phyloP scores from a whole-genome alignment of 192 early-diverging fungal species.

The Mycoemilia scoparia region DNA sequence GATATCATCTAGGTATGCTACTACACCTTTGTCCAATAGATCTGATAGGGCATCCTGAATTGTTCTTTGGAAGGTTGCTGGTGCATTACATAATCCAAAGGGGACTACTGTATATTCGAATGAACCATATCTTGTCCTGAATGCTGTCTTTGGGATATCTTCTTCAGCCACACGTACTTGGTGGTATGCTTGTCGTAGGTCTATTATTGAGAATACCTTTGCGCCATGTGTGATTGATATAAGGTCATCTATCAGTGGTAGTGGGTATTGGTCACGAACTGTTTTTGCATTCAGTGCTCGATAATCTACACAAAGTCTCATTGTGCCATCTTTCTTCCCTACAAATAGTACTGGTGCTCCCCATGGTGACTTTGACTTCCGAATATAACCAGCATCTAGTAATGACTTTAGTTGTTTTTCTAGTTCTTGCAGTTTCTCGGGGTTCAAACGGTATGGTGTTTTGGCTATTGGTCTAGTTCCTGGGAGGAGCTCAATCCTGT shows the following conservation, averaged over 20 bases:
- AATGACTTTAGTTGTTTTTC: constrained; percentile 9
- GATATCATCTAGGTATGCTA: constrained; percentile 25
- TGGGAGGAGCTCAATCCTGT: constrained; percentile 1
- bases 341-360: constrained; percentile 21
- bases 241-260: constrained; percentile 29
- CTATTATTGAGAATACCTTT: constrained; percentile 21
- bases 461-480: constrained; percentile 1
- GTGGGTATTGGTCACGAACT: constrained; percentile 23
- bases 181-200: constrained; percentile 24
- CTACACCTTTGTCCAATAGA: constrained; percentile 11
- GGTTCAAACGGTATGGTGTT: constrained; percentile 8
- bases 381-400: constrained; percentile 11
- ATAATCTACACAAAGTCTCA: constrained; percentile 28
- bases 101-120: constrained; percentile 41
- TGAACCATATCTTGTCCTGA: constrained; percentile 12
- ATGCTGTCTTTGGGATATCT: constrained; percentile 26
- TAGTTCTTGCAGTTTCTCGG: constrained; percentile 9
- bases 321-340: constrained; percentile 21
- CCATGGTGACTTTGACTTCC: constrained; percentile 15
- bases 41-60: constrained; percentile 29
- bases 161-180: constrained; percentile 14
- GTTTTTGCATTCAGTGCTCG: constrained; percentile 30
- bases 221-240: constrained; percentile 12
- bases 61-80: constrained; percentile 31
- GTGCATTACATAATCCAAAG: constrained; percentile 37